Evolutionary conservation across 495 filamentous ascomycete species (phyloP).

Genomic region (Penicillium crystallinum): DNA sequence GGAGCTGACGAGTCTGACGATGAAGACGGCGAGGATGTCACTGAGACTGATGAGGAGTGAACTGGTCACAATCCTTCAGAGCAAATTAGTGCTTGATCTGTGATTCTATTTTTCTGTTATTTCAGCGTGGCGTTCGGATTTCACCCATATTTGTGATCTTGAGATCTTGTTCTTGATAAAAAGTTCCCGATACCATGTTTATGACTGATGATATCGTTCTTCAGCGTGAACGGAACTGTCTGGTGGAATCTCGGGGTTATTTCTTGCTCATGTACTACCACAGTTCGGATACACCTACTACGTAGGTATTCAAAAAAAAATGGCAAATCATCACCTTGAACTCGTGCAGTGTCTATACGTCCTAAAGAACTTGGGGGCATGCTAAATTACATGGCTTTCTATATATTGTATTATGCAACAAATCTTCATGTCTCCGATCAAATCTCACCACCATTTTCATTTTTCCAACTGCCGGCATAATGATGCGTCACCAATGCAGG

Average conservation of each 20-base stretch:
- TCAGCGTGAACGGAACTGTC: constrained; percentile 2
- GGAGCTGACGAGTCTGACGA: constrained; percentile 29
- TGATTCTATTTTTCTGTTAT: constrained; percentile 8
- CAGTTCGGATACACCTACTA: constrained; percentile 2
- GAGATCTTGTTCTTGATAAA: constrained; percentile 12
- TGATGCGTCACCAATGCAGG: background rate
- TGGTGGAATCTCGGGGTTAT: constrained; percentile 6
- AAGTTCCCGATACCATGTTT: constrained; percentile 21
- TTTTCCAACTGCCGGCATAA: constrained; percentile 4
- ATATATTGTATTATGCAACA: background rate
- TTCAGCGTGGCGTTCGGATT: constrained; percentile 23
- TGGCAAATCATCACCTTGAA: constrained; percentile 9
- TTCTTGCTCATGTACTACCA: constrained; percentile 3
- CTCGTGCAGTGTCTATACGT: background rate
- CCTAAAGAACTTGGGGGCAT: too few relatives aligned
- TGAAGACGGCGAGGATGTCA: constrained; percentile 30
- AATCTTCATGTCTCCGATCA: background rate
- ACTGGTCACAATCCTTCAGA: background rate
- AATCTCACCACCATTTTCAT: background rate
- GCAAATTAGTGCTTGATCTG: background rate
- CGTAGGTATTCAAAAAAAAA: constrained; percentile 7
- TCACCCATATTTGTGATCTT: constrained; percentile 3
- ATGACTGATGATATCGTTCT: constrained; percentile 15
- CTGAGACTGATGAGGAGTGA: constrained; percentile 38
- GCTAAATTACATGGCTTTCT: background rate